Conservation (phyloP, 1,284 basidiomycete species). For the Cryptococcus amylolentus region DNA sequence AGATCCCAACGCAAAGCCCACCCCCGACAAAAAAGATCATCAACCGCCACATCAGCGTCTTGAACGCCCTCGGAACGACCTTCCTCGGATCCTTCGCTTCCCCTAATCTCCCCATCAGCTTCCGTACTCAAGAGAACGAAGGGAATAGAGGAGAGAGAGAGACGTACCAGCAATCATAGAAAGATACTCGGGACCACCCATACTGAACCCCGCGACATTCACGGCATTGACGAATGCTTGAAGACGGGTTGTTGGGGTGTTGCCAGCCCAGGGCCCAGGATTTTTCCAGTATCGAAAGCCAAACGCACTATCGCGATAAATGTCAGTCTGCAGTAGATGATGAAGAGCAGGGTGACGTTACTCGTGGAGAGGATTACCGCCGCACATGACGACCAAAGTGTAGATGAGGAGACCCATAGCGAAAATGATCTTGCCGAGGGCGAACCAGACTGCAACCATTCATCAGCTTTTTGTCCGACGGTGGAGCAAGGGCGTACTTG, state of each 20-base stretch:
- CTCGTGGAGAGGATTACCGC: conserved; percentile 10
- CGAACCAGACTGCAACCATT: conserved; percentile 24
- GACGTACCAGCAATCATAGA: conserved; percentile 21
- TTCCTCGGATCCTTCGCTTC: conserved; percentile 21
- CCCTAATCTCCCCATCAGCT: not conserved
- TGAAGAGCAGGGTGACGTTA: not conserved
- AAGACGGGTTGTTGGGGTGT: not conserved
- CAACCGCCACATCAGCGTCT: conserved; percentile 30
- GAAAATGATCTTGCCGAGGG: conserved; percentile 27
- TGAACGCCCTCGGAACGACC: conserved; percentile 34
- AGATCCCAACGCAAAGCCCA: conserved; percentile 27
- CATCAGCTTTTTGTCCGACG: not conserved
- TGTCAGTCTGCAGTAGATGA: not conserved
- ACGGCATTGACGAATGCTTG: conserved; percentile 13
- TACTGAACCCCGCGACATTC: conserved; percentile 31
- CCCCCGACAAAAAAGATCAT: conserved; percentile 34
- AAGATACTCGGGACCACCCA: conserved; percentile 26
- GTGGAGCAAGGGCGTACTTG: not conserved
- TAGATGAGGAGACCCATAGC: conserved; percentile 50
- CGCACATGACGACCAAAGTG: conserved; percentile 50
- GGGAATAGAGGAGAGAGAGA: no score
- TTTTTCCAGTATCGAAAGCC: conserved; percentile 12
- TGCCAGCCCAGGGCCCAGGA: conserved; percentile 3
- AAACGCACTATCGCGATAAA: not conserved
- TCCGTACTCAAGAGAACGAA: no score